These are phyloP conservation scores for Naganishia sp. DNA, from an alignment of 1,284 basidiomycete genomes.

Conservation along the genomic window DNA sequence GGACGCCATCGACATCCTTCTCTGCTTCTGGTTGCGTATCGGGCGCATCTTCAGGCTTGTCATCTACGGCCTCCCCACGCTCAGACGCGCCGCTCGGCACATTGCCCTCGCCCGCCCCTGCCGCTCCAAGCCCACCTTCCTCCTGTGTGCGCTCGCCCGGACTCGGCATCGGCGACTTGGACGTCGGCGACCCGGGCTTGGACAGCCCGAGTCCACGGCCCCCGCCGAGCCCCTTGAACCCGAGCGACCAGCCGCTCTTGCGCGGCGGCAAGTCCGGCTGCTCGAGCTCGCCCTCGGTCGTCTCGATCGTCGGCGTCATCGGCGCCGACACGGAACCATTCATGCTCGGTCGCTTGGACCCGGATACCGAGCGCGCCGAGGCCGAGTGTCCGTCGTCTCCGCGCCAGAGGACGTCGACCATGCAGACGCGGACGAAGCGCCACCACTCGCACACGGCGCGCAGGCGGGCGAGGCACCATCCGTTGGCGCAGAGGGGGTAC, in stretches of 20 bases:
- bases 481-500: conserved; percentile 74
- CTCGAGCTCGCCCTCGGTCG: no score
- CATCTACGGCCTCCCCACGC: background rate
- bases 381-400: conserved; percentile 61
- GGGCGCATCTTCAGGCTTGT: background rate
- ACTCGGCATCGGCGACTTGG: conserved; percentile 1
- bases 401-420: conserved; percentile 82
- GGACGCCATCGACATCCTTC: no score
- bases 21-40: background rate
- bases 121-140: background rate
- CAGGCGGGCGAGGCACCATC: conserved; percentile 59
- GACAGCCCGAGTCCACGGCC: conserved; percentile 16
- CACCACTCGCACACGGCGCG: conserved; percentile 87
- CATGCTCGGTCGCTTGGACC: conserved; percentile 1
- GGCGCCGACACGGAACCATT: background rate
- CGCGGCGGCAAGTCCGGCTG: conserved; percentile 32
- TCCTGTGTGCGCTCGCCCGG: background rate
- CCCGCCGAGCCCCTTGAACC: conserved; percentile 39
- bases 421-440: conserved; percentile 78
- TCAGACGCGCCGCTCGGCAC: background rate
- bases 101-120: background rate
- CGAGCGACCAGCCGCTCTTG: conserved; percentile 42
- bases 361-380: conserved; percentile 33
- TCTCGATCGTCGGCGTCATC: conserved; percentile 4
- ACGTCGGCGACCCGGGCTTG: background rate